phyloP scores from a whole-genome alignment of 2,329 filamentous ascomycete genomes.

The Pseudogymnoascus sp. region DNA sequence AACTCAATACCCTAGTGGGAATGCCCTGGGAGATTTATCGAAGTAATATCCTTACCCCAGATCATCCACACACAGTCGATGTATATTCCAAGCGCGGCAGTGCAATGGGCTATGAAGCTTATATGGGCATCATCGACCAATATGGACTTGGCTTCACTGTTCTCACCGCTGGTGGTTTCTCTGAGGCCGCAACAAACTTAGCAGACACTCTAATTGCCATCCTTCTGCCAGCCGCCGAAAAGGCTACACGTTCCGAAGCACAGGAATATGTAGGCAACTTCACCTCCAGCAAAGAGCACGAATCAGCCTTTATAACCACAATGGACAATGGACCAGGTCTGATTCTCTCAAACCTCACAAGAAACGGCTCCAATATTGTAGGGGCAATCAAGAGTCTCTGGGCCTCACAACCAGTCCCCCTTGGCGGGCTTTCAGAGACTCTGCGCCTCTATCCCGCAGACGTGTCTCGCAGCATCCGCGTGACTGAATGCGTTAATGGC shows the following conservation, averaged over 20 bases:
- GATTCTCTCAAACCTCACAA: slow-evolving; percentile 1
- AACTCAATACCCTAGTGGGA: not conserved
- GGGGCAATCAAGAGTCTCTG: not conserved
- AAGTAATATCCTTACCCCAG: not conserved
- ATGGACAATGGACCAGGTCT: not conserved
- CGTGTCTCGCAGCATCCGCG: not conserved
- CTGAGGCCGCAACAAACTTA: not conserved
- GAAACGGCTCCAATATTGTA: not conserved
- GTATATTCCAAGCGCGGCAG: slow-evolving; percentile 2
- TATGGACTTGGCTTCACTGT: not conserved
- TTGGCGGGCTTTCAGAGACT: not conserved
- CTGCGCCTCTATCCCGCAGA: not conserved
- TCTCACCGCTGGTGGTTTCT: not conserved
- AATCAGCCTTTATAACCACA: not conserved
- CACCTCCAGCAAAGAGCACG: not conserved
- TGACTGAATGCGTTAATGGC: not conserved
- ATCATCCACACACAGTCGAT: not conserved
- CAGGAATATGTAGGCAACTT: not conserved
- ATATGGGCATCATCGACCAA: slow-evolving; percentile 1
- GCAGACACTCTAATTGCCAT: not conserved
- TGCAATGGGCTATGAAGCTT: slow-evolving; percentile 1
- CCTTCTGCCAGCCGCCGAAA: not conserved
- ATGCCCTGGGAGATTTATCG: slow-evolving; percentile 12
- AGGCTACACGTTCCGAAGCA: not conserved
- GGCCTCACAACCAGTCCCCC: not conserved